These are phyloP conservation scores for Wallacemonas rigidus DNA, from an alignment of 208 protist species.

Conservation along the genomic window DNA sequence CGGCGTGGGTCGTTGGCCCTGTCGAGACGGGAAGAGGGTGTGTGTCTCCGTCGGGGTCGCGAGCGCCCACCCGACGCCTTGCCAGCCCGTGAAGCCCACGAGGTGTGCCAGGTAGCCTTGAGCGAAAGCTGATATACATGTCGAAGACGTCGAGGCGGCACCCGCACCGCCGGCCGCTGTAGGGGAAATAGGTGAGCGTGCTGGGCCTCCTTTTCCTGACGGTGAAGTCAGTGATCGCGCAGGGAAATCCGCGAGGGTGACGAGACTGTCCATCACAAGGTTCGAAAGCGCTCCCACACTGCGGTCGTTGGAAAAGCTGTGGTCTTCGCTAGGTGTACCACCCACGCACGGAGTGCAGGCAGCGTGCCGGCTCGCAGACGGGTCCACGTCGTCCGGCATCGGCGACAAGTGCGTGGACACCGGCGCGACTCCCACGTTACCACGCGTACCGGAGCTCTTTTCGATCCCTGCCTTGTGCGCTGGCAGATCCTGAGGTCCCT, in stretches of 20 bases:
- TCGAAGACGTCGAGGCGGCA: not conserved
- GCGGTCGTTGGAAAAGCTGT: no score
- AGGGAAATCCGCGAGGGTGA: not conserved
- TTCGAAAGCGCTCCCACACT: not conserved
- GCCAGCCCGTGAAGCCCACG: conserved; percentile 5
- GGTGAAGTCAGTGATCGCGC: not conserved
- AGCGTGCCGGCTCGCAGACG: no score
- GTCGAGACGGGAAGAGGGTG: no score
- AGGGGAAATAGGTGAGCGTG: not conserved
- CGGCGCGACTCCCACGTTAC: no score
- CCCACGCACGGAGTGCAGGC: no score
- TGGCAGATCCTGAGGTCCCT: no score
- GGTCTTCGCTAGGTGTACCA: no score
- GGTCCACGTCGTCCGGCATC: no score
- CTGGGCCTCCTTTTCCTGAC: not conserved
- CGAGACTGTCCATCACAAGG: not conserved
- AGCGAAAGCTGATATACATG: conserved; percentile 1
- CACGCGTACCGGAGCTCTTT: no score
- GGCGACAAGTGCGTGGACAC: no score
- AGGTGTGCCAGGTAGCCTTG: conserved; percentile 5
- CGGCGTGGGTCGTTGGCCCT: no score
- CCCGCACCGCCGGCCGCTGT: not conserved
- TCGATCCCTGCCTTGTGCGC: no score
- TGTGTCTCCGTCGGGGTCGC: not conserved
- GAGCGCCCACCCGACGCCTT: not conserved